phyloP scores from a whole-genome alignment of 2,329 filamentous ascomycete genomes.

The Colletotrichum liriopes region DNA sequence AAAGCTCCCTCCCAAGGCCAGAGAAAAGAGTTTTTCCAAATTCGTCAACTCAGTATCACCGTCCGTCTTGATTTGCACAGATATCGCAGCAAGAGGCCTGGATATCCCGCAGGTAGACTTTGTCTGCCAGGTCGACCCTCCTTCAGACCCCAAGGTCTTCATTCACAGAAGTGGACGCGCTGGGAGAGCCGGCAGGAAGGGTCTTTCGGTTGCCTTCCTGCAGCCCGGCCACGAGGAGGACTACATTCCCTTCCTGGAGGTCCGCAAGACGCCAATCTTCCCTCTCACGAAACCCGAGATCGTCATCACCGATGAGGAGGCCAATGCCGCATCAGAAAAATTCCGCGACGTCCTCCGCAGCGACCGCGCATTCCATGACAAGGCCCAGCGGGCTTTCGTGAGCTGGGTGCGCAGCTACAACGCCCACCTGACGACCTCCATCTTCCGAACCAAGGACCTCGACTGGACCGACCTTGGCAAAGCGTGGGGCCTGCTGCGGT shows the following conservation, averaged over 20 bases:
- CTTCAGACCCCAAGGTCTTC: slow-evolving; percentile 91
- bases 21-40: slow-evolving; percentile 87
- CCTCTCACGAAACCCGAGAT: slow-evolving; percentile 73
- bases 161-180: slow-evolving; percentile 94
- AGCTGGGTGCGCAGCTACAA: slow-evolving; percentile 93
- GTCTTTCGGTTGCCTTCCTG: slow-evolving; percentile 88
- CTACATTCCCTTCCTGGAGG: slow-evolving; percentile 88
- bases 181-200: slow-evolving; percentile 88
- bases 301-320: slow-evolving; percentile 73
- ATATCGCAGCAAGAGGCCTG: slow-evolving; percentile 90
- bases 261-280: slow-evolving; percentile 87
- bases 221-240: slow-evolving; percentile 90
- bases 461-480: slow-evolving; percentile 87
- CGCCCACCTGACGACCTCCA: slow-evolving; percentile 91
- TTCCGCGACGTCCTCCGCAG: slow-evolving; percentile 72
- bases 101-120: slow-evolving; percentile 95
- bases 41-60: slow-evolving; percentile 84
- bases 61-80: slow-evolving; percentile 90
- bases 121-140: slow-evolving; percentile 89
- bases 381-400: slow-evolving; percentile 92
- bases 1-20: slow-evolving; percentile 89
- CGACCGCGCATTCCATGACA: slow-evolving; percentile 80
- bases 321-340: slow-evolving; percentile 66
- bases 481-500: slow-evolving; percentile 87
- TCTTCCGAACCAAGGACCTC: slow-evolving; percentile 86